Base-by-base conservation (phyloP, 73 alveolate genomes). In the Symbiodinium pilosum region DNA sequence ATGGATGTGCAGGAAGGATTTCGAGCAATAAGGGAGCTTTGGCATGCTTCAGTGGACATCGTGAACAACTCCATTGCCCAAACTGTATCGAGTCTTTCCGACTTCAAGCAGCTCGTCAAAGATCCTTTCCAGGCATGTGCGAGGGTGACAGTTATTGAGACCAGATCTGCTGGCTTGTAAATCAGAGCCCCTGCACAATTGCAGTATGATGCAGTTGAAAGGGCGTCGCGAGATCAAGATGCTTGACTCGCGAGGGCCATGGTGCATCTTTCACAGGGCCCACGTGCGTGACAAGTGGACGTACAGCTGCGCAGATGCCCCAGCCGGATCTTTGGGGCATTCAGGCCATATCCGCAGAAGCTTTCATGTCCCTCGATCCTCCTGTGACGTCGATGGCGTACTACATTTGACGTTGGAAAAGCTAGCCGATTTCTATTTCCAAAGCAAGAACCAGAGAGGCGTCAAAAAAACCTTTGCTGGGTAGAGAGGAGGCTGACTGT, bases 1-100 rank as follows among this genome's bases (percentile, higher is more conserved):
- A 56, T 56, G 73, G 73, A 56, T 16, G 73, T 56, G 73, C 34
- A 56, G n/a, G 32, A 5, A 8, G 73, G 73, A 20, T 56, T 56
- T 56, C 73, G 73, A 56, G 73, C 73, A 56, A 20, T 56, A 56
- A n/a, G 5, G 77, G 77, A 24, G 36, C 36, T 59, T 59, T 59
- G 77, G 77, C 77, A 59, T 59, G 77, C 36, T 59, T 59, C 77
- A 59, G 39, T 59, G 77, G 77, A 59, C 77, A 14, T 59, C 77
- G 77, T 59, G 36, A 59, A 36, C 77, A 59, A 24, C 77, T 59
- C 77, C 77, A 59, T 59, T 24, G 36, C 77, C 77, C 77, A 18
- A 18, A 59, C 77, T 59, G 77, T 59, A 59, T 59, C 77, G 77
- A 59, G 77, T 59, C 39, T 59, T 59, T 59, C 77, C 77, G 28